Evolutionary conservation across 148 eudicot genomes (phyloP), one percentile per base, ranked within the genome.

Genomic region (Pharnaceum exiguum): DNA sequence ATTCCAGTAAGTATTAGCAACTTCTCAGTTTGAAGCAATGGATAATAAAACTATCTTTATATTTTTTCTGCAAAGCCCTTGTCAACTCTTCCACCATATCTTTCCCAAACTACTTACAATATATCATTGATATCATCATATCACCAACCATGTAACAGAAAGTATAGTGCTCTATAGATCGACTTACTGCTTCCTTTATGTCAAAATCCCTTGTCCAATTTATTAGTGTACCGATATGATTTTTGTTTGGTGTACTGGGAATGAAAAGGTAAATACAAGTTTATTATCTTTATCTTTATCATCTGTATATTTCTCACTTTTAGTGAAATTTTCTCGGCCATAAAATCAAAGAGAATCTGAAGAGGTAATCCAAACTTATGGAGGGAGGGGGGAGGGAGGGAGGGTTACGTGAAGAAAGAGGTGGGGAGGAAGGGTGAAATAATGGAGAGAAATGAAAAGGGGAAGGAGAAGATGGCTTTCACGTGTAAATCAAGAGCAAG

Each of bases 231-330:
- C 77, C 81, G 7, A 72, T 45, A 65, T 60, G 48, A 77, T 69
- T 49, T 10, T 49, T 7, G 67, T 39, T 18, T 77, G 77, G 25
- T 55, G 67, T 39, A 77, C 81, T 10, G 81, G 81, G 57, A 77
- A 77, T 13, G 81, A 77, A 57, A 77, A 77, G 9, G 77, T 72
- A 54, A 77, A 77, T 33, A 77, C 77, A 10, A 73, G 70, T 48
- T 77, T 75, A 69, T 66, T 61, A 30, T 61, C 66, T 30, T n/a
- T 57, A 10, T 56, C 69, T 23, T 57, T 44, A 65, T 36, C 65
- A 24, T 68, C 63, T 19, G 40, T 5, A 17, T 23, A 2, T 22
- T 36, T 55, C 60, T 27, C 56, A 73, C 31, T 30, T 53, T 62
- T 33, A 16, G 48, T 2, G 53, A 53, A n/a, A 77, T 65, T 21